These are phyloP conservation scores for Paracorniculantispora psalliotae DNA, from an alignment of 2,329 filamentous ascomycete genomes.

Conservation along the genomic window DNA sequence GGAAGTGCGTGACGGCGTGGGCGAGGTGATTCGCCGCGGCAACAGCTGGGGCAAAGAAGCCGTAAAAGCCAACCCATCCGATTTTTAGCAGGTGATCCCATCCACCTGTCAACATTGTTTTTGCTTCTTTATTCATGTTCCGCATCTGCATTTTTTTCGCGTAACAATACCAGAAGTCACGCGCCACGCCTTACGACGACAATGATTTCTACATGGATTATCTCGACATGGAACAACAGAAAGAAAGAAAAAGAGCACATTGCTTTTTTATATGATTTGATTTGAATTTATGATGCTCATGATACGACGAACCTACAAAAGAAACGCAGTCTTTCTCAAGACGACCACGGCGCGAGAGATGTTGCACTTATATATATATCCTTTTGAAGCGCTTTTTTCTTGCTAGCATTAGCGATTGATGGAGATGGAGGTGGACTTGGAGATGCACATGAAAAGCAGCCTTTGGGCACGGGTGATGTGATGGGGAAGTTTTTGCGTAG, in stretches of 20 bases:
- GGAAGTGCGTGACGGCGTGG: constrained; percentile 54
- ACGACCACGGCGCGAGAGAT: background rate
- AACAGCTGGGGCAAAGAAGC: constrained; percentile 16
- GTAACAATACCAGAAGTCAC: background rate
- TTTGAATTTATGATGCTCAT: constrained; percentile 3
- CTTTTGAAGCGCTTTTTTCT: background rate
- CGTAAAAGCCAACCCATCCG: background rate
- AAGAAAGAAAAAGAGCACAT: background rate
- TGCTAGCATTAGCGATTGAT: background rate
- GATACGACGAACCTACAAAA: constrained; percentile 4
- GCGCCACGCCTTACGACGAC: background rate
- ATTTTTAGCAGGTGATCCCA: too few species aligned
- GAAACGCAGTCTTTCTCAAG: background rate
- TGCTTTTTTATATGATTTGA: constrained; percentile 2
- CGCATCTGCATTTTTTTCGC: background rate
- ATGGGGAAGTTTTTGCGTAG: background rate
- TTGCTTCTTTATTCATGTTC: too few species aligned
- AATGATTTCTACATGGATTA: too few species aligned
- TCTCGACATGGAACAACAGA: background rate
- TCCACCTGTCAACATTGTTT: too few species aligned
- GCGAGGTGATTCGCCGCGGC: constrained; percentile 48
- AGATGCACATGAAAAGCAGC: too few species aligned
- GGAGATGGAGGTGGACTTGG: too few species aligned
- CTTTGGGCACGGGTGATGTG: too few species aligned
- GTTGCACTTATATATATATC: background rate